Evolutionary conservation across 345 rosid genomes (phyloP), one percentile per base, ranked within the genome.

Genomic region (Capsella bursapastoris): DNA sequence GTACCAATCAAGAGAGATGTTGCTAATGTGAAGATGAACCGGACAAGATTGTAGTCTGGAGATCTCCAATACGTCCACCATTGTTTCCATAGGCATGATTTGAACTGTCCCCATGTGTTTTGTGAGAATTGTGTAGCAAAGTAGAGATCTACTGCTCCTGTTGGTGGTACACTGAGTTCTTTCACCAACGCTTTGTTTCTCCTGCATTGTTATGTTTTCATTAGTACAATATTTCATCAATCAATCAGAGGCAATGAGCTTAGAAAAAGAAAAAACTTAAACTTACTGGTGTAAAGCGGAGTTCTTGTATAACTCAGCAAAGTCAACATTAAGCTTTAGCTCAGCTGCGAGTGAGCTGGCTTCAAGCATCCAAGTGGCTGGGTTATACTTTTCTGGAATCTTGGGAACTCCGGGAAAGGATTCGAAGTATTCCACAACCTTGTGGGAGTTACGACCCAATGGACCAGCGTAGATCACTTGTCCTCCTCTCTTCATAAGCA

Each of bases 321-420:
- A 91, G 75, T 91, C 94, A 43, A 87, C 84, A 44, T 84, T 83
- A 5, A 91, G 89, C 52, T 87, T 77, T 0, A 82, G 66, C 77
- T 91, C 97, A 1, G 87, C 89, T 4, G 97, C 90, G 2, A 79
- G 64, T 3, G 94, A 87, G 80, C 92, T 91, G 74, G 87, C 97
- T 87, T 91, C 94, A 32, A 89, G 84, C 94, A 89, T 89, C 94
- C 92, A 89, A 15, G 94, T 89, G 9, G 97, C 97, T 0, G 94
- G 97, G 73, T 89, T 91, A 76, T 86, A 85, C 59, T 85, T 87
- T 0, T 85, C 90, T 31, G 86, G 88, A 34, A 91, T 91, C 76
- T 83, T 89, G 14, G 88, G 84, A 2, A 85, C 84, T 61, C 90
- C 94, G 0, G 88, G 93, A 48, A 88, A 71, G 15, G 85, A 38